Percentiles rank a stretch among this genome's conserved stretches.
phyloP scores from a whole-genome alignment of 306 rosid genomes.

The Oemleria cerasiformis region DNA sequence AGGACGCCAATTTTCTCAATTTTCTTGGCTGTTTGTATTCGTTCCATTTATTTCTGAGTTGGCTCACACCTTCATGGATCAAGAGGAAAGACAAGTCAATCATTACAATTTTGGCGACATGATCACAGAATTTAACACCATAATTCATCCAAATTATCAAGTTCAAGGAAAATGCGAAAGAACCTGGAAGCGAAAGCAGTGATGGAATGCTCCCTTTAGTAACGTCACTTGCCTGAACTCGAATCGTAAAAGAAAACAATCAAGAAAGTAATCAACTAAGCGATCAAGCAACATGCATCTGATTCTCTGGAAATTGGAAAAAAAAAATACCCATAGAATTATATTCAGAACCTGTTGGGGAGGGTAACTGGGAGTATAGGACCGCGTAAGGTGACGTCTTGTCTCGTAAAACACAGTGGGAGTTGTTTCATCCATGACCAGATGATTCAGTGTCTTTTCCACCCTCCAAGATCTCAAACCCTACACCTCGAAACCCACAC shows the following conservation, averaged over 20 bases:
- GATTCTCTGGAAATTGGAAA: neutral
- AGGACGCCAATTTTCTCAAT: slow-evolving; percentile 51
- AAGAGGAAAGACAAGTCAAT: neutral
- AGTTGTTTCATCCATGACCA: slow-evolving; percentile 46
- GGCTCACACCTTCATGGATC: slow-evolving; percentile 52
- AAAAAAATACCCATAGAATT: neutral
- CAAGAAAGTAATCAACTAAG: neutral
- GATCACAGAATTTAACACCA: neutral
- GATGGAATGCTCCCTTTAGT: slow-evolving; percentile 46
- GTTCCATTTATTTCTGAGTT: slow-evolving; percentile 69
- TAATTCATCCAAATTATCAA: neutral
- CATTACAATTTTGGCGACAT: neutral
- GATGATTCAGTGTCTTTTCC: neutral
- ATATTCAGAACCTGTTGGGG: slow-evolving; percentile 42
- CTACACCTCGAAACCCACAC: slow-evolving; percentile 30
- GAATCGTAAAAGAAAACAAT: neutral
- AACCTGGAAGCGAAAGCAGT: slow-evolving; percentile 69
- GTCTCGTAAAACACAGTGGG: slow-evolving; percentile 62
- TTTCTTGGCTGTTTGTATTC: slow-evolving; percentile 60
- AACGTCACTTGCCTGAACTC: slow-evolving; percentile 47
- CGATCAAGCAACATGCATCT: neutral
- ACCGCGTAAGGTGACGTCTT: slow-evolving; percentile 63
- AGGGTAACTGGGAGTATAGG: slow-evolving; percentile 49
- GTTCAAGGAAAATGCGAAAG: neutral
- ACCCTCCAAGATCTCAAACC: slow-evolving; percentile 30